These are phyloP conservation scores for Diaporthe eres DNA, from an alignment of 2,329 filamentous ascomycete species.

Conservation along the genomic window DNA sequence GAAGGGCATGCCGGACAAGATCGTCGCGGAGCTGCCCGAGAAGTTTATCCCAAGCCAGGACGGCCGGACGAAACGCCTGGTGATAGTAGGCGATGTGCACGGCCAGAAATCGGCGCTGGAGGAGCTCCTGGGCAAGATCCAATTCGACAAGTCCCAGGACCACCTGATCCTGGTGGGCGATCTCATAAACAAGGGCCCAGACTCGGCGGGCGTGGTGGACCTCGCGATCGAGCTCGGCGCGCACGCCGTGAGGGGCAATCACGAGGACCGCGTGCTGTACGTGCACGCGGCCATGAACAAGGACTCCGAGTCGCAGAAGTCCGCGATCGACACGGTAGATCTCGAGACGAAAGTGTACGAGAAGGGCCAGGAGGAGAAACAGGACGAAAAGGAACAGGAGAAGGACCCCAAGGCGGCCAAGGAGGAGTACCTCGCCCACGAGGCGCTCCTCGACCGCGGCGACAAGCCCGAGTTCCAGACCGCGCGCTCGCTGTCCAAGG, in stretches of 20 bases:
- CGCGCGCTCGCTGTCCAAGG: constrained; percentile 64
- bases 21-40: constrained; percentile 50
- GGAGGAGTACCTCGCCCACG: constrained; percentile 42
- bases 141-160: constrained; percentile 74
- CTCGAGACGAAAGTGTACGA: constrained; percentile 39
- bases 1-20: constrained; percentile 46
- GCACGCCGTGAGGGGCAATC: constrained; percentile 89
- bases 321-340: constrained; percentile 8
- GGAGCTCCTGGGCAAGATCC: constrained; percentile 75
- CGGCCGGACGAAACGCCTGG: constrained; percentile 67
- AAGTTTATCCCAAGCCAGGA: constrained; percentile 48
- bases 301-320: constrained; percentile 3
- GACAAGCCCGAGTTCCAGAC: constrained; percentile 65
- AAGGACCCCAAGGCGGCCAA: constrained; percentile 42
- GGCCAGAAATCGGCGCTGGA: constrained; percentile 81
- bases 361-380: constrained; percentile 46
- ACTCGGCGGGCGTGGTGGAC: constrained; percentile 83
- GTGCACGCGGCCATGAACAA: constrained; percentile 62
- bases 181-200: constrained; percentile 87
- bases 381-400: constrained; percentile 5
- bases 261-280: constrained; percentile 89
- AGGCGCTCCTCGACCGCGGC: constrained; percentile 50
- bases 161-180: constrained; percentile 85
- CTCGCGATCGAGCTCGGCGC: constrained; percentile 81
- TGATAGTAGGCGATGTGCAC: constrained; percentile 94